Evolutionary conservation across 2,329 filamentous ascomycete genomes (phyloP).

Genomic region (Fusarium dimerum): DNA sequence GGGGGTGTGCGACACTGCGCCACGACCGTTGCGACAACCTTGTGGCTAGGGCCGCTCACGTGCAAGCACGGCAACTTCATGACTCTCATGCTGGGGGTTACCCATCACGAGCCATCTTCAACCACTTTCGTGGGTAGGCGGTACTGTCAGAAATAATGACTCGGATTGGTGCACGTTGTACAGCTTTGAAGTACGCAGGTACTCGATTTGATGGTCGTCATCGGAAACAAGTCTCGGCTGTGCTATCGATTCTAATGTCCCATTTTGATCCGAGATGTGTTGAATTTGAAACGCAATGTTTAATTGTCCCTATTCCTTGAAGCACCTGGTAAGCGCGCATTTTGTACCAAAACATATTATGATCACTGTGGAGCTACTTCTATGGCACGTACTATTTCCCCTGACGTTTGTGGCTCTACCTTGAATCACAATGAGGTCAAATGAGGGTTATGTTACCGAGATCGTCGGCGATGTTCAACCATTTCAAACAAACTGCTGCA

Average conservation of each 20-base stretch:
- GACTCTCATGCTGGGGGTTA: background rate
- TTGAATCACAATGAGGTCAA: no score
- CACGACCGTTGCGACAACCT: slow-evolving; percentile 1
- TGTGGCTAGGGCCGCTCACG: slow-evolving; percentile 13
- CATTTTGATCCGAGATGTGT: background rate
- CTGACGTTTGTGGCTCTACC: no score
- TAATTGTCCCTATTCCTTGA: background rate
- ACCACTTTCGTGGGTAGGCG: background rate
- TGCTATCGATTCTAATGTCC: background rate
- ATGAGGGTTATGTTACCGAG: no score
- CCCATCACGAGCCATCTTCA: background rate
- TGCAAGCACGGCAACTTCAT: slow-evolving; percentile 2
- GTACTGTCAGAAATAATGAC: slow-evolving; percentile 6
- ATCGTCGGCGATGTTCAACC: no score
- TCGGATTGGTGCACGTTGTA: background rate
- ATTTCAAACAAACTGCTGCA: no score
- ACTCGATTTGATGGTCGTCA: background rate
- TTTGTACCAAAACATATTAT: no score
- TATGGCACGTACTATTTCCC: no score
- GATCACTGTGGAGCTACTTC: no score
- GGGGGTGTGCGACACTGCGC: slow-evolving; percentile 6
- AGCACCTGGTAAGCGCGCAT: background rate
- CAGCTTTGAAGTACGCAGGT: background rate
- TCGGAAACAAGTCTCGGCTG: background rate
- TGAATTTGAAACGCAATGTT: background rate